Evolutionary conservation across 805 yeast genomes (phyloP).

Genomic region (Danielozyma ontarioensis): DNA sequence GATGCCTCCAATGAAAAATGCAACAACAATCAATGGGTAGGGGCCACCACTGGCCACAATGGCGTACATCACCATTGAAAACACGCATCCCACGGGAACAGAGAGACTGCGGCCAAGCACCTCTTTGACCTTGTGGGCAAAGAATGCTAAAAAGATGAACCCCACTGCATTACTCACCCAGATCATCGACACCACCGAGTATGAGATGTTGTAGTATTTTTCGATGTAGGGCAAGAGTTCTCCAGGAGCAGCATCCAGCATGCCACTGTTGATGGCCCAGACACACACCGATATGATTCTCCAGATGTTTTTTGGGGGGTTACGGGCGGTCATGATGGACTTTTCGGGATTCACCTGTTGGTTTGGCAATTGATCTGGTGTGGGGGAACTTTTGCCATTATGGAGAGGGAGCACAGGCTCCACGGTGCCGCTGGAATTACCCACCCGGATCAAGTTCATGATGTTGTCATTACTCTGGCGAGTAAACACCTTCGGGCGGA

Average conservation of each 20-base stretch:
- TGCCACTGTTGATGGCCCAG: conserved; percentile 41
- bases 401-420: background rate
- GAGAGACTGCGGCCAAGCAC: conserved; percentile 38
- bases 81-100: conserved; percentile 31
- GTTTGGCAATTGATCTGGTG: background rate
- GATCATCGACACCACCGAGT: conserved; percentile 51
- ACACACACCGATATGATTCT: conserved; percentile 35
- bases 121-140: conserved; percentile 40
- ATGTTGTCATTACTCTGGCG: background rate
- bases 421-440: background rate
- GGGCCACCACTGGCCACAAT: conserved; percentile 44
- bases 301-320: conserved; percentile 41
- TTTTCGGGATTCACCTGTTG: background rate
- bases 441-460: background rate
- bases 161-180: conserved; percentile 60
- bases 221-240: conserved; percentile 56
- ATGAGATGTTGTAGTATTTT: conserved; percentile 39
- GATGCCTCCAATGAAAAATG: conserved; percentile 53
- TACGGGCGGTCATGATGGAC: conserved; percentile 27
- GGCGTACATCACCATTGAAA: conserved; percentile 32
- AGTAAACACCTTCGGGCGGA: background rate
- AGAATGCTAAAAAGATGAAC: conserved; percentile 44
- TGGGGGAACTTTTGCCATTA: background rate
- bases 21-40: conserved; percentile 45
- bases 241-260: conserved; percentile 56